phyloP scores from a whole-genome alignment of 371 early-diverging fungal species.

The Circinella minor region DNA sequence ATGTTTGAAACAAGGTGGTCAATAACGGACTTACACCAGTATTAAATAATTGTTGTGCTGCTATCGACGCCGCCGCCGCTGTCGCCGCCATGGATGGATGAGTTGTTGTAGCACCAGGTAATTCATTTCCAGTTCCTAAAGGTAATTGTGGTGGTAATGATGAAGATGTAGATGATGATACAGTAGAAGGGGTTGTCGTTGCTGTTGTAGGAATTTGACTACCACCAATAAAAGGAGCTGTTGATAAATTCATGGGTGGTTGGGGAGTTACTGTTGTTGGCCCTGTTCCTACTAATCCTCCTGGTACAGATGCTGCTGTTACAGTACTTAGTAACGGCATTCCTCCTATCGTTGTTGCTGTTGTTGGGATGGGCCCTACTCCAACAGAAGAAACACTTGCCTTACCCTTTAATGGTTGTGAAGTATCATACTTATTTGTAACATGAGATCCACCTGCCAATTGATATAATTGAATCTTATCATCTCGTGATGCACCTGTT shows the following conservation, averaged over 20 bases:
- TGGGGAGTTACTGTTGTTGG: background rate
- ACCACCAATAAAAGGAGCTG: background rate
- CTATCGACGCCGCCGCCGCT: too few species aligned
- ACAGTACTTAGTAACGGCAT: too few species aligned
- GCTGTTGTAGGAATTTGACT: constrained; percentile 2
- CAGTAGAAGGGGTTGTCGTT: background rate
- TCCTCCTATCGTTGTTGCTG: too few species aligned
- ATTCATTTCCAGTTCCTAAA: background rate
- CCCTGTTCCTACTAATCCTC: too few species aligned
- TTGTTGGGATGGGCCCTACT: too few species aligned
- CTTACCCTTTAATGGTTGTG: constrained; percentile 11
- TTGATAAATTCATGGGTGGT: background rate
- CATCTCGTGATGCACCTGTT: constrained; percentile 14
- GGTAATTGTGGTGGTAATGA: background rate
- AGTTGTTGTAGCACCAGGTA: background rate
- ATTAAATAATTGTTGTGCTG: background rate
- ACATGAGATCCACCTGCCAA: constrained; percentile 23
- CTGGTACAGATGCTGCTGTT: too few species aligned
- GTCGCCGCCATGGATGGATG: too few species aligned
- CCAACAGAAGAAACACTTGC: background rate
- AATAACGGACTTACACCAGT: constrained; percentile 8
- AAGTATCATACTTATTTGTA: constrained; percentile 12
- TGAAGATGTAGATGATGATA: background rate
- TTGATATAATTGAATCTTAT: constrained; percentile 23
- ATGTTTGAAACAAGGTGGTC: constrained; percentile 1